Conservation (phyloP, 2,329 filamentous ascomycete genomes). For the Neonectria sp. region DNA sequence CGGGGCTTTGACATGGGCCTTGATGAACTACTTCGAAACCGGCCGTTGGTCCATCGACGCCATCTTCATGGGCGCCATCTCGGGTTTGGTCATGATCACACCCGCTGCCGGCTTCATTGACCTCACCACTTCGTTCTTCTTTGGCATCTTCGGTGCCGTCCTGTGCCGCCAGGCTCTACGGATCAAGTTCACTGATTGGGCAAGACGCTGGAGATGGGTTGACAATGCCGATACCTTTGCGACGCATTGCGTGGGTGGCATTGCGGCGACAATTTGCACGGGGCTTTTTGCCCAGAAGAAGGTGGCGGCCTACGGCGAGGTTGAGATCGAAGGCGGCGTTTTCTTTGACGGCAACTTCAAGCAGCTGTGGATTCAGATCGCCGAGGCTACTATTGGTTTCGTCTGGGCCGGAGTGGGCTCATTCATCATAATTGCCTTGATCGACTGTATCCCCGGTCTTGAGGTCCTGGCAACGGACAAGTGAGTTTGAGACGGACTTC, state of each 20-base stretch:
- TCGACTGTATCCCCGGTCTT: constrained; percentile 35
- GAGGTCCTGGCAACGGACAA: constrained; percentile 36
- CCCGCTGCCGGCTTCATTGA: constrained; percentile 63
- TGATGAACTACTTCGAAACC: constrained; percentile 34
- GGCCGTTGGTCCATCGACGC: constrained; percentile 62
- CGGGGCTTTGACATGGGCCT: constrained; percentile 31
- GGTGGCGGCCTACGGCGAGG: constrained; percentile 34
- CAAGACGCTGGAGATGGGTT: constrained; percentile 32
- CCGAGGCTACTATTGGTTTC: constrained; percentile 30
- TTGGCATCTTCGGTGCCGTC: constrained; percentile 62
- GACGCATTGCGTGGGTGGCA: constrained; percentile 34
- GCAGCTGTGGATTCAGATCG: constrained; percentile 33
- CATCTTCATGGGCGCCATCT: constrained; percentile 67
- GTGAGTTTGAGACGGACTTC: constrained; percentile 16
- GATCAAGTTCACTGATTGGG: constrained; percentile 35
- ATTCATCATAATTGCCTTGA: constrained; percentile 34
- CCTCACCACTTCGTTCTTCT: constrained; percentile 63
- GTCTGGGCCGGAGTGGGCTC: constrained; percentile 31
- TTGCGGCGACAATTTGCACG: constrained; percentile 34
- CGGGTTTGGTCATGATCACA: constrained; percentile 67
- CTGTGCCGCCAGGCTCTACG: constrained; percentile 60
- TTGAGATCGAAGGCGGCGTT: constrained; percentile 34
- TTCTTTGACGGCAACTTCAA: constrained; percentile 37
- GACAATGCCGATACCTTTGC: constrained; percentile 39
- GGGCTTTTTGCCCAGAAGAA: constrained; percentile 36